Base-by-base conservation (phyloP, 306 rosid genomes). In the Pachyrhizus erosus region DNA sequence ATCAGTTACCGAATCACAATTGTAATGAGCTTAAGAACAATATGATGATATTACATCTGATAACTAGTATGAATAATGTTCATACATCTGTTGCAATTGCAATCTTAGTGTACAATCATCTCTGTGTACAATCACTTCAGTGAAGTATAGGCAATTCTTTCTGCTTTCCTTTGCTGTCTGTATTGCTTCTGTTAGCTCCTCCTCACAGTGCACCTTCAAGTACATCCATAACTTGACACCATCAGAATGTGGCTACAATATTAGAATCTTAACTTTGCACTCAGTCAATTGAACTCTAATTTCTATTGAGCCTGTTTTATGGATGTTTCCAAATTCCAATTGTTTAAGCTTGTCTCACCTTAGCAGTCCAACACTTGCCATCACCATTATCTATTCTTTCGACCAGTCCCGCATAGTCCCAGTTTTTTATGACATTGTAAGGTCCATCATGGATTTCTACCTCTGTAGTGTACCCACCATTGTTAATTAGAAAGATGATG, bases 341-440 rank as follows among this genome's bases (percentile, higher is more conserved):
- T 77, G 34, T 29, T 66, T 29, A 65, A 46, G 69, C 80, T 5
- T 48, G 40, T 21, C 82, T 78, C 18, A 78, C 82, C 82, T 68
- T 78, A 21, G 76, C 76, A 51, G 83, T 79, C 75, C 75, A 79
- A 3, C 83, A 79, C 14, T 52, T 79, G 11, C 83, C 83, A 68
- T 79, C 76, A 37, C 76, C 83, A 24, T 79, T 68, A 17, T 79
- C 83, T 54, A 79, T 68, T 23, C 42, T 68, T 52, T 79, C 69
- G 1, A 79, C 76, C n/a, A 68, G 11, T 79, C 83, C 83, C 52
- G 58, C 11, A 40, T 79, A 79, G 68, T 79, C 29, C 83, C 83
- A 79, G 18, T 79, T 79, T 54, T 79, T 68, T 51, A 79, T 68
- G 2, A 52, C 83, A 52, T 79, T 79, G 76, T 79, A 79, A 52